Percentiles rank a stretch among this genome's conserved stretches.
Evolutionary conservation across 345 rosid species (phyloP).

Genomic region (Pugionium cornutum): DNA sequence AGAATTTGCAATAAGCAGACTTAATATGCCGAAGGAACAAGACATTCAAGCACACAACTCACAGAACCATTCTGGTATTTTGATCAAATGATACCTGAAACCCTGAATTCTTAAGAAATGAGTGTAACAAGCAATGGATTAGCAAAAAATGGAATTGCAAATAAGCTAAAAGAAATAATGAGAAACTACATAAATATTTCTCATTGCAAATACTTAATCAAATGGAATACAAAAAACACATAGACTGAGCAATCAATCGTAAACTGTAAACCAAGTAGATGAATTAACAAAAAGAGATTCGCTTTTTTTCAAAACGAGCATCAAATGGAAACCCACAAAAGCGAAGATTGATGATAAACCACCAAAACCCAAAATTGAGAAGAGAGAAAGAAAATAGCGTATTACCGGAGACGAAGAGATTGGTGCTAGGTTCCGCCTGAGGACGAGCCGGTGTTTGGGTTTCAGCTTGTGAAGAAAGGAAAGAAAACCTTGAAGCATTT

Average conservation of each 20-base stretch:
- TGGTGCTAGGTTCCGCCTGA: conserved; percentile 72
- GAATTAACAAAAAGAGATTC: background rate
- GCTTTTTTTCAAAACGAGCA: too few species aligned
- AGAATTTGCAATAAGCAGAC: background rate
- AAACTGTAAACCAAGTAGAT: background rate
- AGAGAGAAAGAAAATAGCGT: background rate
- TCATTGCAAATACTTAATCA: background rate
- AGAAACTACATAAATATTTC: background rate
- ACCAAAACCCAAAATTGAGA: background rate
- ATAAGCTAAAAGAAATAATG: conserved; percentile 4
- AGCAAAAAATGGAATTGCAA: background rate
- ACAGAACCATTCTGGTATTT: background rate
- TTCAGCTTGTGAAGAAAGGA: conserved; percentile 43
- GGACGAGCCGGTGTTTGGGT: conserved; percentile 50
- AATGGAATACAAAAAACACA: background rate
- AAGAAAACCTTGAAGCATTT: conserved; percentile 43
- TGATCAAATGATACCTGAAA: background rate
- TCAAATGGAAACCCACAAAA: background rate
- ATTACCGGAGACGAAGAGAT: conserved; percentile 74
- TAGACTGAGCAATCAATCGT: background rate
- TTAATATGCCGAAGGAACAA: background rate
- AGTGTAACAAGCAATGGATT: background rate
- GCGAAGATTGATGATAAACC: background rate
- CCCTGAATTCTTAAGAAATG: background rate
- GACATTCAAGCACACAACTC: background rate